Evolutionary conservation across 768 basidiomycete species (phyloP).

Genomic region (Grammothele lineata): DNA sequence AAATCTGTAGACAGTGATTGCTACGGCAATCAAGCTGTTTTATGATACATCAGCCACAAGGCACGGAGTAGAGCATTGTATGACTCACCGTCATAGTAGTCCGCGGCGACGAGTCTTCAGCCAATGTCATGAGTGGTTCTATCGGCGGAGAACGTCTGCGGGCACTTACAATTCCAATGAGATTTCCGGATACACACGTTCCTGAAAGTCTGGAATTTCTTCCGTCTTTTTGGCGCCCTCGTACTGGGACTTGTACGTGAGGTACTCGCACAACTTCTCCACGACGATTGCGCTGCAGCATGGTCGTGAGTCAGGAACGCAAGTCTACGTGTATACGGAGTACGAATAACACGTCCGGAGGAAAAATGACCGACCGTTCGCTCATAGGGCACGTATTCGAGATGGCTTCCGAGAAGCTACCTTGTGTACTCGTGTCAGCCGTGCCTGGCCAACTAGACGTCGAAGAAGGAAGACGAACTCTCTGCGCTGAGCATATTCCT

Average conservation of each 20-base stretch:
- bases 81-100: background rate
- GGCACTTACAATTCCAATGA: conserved; percentile 79
- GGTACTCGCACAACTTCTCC: conserved; percentile 88
- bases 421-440: conserved; percentile 29
- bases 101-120: background rate
- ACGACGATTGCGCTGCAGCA: conserved; percentile 53
- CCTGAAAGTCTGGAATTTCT: conserved; percentile 79
- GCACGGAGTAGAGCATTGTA: too few relatives aligned
- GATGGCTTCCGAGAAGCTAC: conserved; percentile 70
- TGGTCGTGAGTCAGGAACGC: background rate
- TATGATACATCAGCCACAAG: too few relatives aligned
- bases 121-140: background rate
- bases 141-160: background rate
- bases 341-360: background rate
- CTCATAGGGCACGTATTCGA: conserved; percentile 65
- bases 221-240: conserved; percentile 70
- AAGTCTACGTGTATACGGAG: background rate
- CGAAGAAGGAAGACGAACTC: conserved; percentile 39
- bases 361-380: conserved; percentile 51
- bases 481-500: conserved; percentile 73
- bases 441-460: background rate
- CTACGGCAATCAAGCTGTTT: too few relatives aligned
- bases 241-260: conserved; percentile 80
- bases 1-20: too few relatives aligned
- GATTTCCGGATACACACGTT: conserved; percentile 83